These are phyloP conservation scores for Alternaria burnsii DNA, from an alignment of 2,329 filamentous ascomycete species.

Conservation along the genomic window DNA sequence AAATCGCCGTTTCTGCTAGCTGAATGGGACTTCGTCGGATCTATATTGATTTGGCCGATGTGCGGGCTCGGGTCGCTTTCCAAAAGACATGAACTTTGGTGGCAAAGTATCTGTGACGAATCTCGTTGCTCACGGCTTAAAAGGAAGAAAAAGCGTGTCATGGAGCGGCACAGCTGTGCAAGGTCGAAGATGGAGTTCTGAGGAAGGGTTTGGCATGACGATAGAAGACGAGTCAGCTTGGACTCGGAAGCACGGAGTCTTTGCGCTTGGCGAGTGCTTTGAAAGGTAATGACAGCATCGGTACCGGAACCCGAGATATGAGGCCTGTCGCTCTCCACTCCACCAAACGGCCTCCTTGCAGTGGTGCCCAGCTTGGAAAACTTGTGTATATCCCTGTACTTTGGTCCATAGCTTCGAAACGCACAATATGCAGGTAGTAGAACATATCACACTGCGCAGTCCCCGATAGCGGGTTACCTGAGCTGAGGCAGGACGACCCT, in stretches of 20 bases:
- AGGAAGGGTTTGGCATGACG: constrained; percentile 1
- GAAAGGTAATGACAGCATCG: constrained; percentile 3
- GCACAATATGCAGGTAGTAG: not conserved
- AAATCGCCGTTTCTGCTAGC: constrained; percentile 7
- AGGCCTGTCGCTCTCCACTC: not conserved
- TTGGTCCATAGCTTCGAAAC: not conserved
- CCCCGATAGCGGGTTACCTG: not conserved
- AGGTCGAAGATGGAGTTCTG: constrained; percentile 5
- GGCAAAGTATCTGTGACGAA: not conserved
- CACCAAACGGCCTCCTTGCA: not conserved
- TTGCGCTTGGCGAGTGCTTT: not conserved
- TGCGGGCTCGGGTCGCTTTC: not conserved
- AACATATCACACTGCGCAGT: not conserved
- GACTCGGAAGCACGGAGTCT: not conserved
- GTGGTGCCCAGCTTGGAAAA: not conserved
- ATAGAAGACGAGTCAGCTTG: not conserved
- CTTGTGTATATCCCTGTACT: not conserved
- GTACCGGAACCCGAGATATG: not conserved
- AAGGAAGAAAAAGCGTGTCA: constrained; percentile 1
- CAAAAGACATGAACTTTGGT: not conserved
- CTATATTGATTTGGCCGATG: not conserved
- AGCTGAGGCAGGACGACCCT: not conserved
- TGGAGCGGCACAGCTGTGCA: constrained; percentile 1
- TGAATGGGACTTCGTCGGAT: not conserved
- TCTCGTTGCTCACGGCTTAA: not conserved